These are phyloP conservation scores for Adansonia grandidieri DNA, from an alignment of 441 rosid species.

Conservation along the genomic window DNA sequence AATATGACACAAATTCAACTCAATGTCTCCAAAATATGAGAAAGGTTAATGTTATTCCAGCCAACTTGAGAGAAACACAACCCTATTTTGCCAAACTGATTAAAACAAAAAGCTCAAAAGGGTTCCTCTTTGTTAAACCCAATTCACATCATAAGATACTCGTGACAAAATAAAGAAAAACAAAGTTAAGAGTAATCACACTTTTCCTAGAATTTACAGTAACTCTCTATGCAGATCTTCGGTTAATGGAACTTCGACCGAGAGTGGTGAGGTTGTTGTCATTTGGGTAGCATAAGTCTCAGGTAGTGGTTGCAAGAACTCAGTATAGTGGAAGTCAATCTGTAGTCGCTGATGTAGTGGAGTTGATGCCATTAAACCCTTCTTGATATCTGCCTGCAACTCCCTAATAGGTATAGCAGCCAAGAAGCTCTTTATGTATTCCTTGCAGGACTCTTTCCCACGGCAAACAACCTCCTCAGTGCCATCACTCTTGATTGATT, in stretches of 20 bases:
- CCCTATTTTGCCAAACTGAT: constrained; percentile 17
- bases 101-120: neutral
- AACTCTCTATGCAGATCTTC: constrained; percentile 32
- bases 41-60: constrained; percentile 11
- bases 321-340: constrained; percentile 75
- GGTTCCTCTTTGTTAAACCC: constrained; percentile 39
- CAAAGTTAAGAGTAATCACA: constrained; percentile 40
- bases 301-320: constrained; percentile 31
- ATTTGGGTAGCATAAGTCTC: constrained; percentile 19
- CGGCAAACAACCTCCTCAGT: constrained; percentile 44
- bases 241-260: constrained; percentile 15
- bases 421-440: constrained; percentile 83
- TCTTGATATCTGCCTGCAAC: constrained; percentile 74
- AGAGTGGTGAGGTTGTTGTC: neutral
- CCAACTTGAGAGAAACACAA: constrained; percentile 20
- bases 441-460: constrained; percentile 84
- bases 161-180: constrained; percentile 20
- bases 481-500: constrained; percentile 24
- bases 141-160: constrained; percentile 33
- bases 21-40: neutral
- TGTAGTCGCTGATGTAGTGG: constrained; percentile 81
- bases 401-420: constrained; percentile 85
- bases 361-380: constrained; percentile 60
- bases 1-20: neutral
- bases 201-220: constrained; percentile 44